Base-by-base conservation (phyloP, 2,329 filamentous ascomycete genomes). In the Trematosphaeria pertusa region DNA sequence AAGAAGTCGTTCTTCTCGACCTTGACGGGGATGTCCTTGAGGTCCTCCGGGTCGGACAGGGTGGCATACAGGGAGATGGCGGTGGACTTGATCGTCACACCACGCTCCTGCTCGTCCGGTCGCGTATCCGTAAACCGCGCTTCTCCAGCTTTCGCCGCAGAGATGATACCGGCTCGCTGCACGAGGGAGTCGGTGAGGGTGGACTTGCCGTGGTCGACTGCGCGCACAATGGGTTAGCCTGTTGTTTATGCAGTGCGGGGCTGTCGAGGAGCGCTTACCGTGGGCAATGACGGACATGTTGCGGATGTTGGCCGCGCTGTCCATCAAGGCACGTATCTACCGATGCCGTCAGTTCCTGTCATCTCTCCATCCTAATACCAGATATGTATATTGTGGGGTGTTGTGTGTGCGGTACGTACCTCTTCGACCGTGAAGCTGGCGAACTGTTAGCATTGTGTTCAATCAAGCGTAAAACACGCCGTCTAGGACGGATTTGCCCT, bases 251-350 rank as follows among this genome's bases (percentile, higher is more conserved):
- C 44, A 46, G 55, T 49, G 54, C 58, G 58, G 48, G 43, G 51
- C 14, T 40, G 20, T 31, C 30, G 22, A 20, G 51, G 36, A 36
- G 40, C 43, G 56, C 81, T 73, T 78, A 85, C 82, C 92, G 84
- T 99, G 94, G 78, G 94, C 94, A 91, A 97, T 97, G 78, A 99
- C 94, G 82, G 91, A 97, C 93, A 97, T 97, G 87, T 97, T 97
- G 74, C 85, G 82, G 78, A 87, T 86, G 78, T 86, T 87, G 72
- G 77, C 77, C 60, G 88, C 86, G 80, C 87, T 87, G 85, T 91
- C 87, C 88, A 89, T 89, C 75, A 89, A 78, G 70, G 55, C 66
- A 78, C 87, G 87, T 78, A 91, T 89, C 86, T 91, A 49, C 42
- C 34, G 34, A 49, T 41, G 46, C 52, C 54, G 65, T 72, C 56